Evolutionary conservation across 306 rosid genomes (phyloP).

Genomic region (Castanopsis chinensis): DNA sequence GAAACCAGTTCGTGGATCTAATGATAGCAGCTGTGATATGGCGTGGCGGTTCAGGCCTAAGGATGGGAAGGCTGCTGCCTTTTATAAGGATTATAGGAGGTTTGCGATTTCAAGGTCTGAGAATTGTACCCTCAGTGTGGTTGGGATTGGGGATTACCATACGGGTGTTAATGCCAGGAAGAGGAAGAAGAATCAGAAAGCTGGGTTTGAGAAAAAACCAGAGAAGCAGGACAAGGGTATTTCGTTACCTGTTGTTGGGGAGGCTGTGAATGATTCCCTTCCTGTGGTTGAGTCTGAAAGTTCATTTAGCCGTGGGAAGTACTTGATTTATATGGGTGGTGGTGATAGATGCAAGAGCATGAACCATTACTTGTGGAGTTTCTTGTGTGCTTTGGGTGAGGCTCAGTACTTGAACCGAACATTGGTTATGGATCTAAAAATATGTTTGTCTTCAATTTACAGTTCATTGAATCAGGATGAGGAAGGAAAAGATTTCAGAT

Average conservation of each 20-base stretch:
- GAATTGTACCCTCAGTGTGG: conserved; percentile 65
- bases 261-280: conserved; percentile 74
- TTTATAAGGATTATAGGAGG: conserved; percentile 94
- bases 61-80: conserved; percentile 89
- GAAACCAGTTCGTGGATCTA: conserved; percentile 61
- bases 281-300: conserved; percentile 86
- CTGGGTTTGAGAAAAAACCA: conserved; percentile 63
- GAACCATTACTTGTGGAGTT: conserved; percentile 98
- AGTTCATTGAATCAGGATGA: conserved; percentile 72
- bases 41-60: conserved; percentile 98
- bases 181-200: conserved; percentile 71
- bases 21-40: conserved; percentile 84
- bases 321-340: conserved; percentile 71
- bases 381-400: conserved; percentile 97
- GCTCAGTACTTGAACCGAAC: conserved; percentile 98
- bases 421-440: conserved; percentile 89
- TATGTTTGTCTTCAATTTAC: conserved; percentile 85
- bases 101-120: conserved; percentile 64
- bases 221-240: conserved; percentile 39
- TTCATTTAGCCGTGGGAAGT: conserved; percentile 67
- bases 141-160: conserved; percentile 84
- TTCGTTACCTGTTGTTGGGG: conserved; percentile 77
- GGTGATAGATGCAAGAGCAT: conserved; percentile 97
- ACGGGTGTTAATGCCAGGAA: conserved; percentile 84
- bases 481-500: conserved; percentile 96